Conservation (phyloP, 1,284 basidiomycete species). For the Coniferiporia sulphurascens region DNA sequence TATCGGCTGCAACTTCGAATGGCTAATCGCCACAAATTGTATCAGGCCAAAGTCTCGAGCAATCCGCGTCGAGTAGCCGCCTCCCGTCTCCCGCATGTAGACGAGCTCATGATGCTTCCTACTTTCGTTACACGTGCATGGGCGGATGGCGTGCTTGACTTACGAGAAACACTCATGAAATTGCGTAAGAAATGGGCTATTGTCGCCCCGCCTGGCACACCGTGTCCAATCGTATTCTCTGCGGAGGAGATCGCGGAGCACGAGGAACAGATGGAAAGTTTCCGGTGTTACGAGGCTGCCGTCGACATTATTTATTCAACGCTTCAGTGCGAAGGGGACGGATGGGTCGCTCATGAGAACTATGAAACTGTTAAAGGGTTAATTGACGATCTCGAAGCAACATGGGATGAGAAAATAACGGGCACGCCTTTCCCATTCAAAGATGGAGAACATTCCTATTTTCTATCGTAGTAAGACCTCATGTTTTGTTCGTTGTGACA, state of each 20-base stretch:
- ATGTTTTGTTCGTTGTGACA: background rate
- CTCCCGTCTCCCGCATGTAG: background rate
- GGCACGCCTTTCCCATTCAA: conserved; percentile 5
- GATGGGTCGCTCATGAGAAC: background rate
- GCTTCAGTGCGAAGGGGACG: background rate
- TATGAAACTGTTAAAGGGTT: background rate
- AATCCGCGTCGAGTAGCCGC: background rate
- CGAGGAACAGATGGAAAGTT: too few species aligned
- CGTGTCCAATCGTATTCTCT: too few species aligned
- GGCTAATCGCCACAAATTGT: conserved; percentile 3
- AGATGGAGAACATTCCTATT: conserved; percentile 6
- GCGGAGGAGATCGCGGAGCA: too few species aligned
- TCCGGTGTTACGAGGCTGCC: too few species aligned
- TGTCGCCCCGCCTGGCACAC: background rate
- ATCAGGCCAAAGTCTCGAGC: background rate
- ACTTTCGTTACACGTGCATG: conserved; percentile 3
- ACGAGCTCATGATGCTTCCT: conserved; percentile 1
- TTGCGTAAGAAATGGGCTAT: background rate
- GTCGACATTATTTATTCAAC: background rate
- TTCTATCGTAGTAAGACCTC: background rate
- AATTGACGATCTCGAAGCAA: background rate
- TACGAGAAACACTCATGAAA: conserved; percentile 3
- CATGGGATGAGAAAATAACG: background rate
- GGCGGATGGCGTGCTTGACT: conserved; percentile 3
- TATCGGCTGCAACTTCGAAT: too few species aligned